Evolutionary conservation across 768 basidiomycete species (phyloP).

Genomic region (Russula compacta): DNA sequence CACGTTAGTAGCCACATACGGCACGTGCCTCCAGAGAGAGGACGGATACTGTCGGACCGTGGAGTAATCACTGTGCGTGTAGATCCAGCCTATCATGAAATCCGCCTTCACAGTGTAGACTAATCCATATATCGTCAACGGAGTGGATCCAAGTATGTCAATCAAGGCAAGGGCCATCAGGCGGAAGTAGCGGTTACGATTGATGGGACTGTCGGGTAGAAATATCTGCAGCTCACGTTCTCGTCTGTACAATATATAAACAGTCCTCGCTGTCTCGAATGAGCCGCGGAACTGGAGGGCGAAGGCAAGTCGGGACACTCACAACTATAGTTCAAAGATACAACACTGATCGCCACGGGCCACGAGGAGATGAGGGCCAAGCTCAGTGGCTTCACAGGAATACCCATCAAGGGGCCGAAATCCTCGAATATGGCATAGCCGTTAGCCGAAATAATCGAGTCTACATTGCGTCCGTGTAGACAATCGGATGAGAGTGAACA

Average conservation of each 20-base stretch:
- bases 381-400: slow-evolving; percentile 26
- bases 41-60: slow-evolving; percentile 32
- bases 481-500: background rate
- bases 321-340: slow-evolving; percentile 33
- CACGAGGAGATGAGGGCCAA: slow-evolving; percentile 27
- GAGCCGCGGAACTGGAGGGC: background rate
- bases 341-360: slow-evolving; percentile 20
- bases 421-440: slow-evolving; percentile 25
- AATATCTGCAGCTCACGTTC: slow-evolving; percentile 23
- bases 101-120: background rate
- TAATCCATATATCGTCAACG: background rate
- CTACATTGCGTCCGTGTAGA: background rate
- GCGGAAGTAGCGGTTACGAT: slow-evolving; percentile 5
- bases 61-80: slow-evolving; percentile 42
- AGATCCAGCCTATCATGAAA: slow-evolving; percentile 34
- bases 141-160: background rate
- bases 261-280: slow-evolving; percentile 20
- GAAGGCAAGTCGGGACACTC: slow-evolving; percentile 6
- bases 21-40: slow-evolving; percentile 30
- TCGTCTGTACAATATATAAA: slow-evolving; percentile 24
- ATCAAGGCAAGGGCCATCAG: background rate
- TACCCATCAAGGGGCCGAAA: slow-evolving; percentile 36
- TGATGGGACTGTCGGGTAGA: slow-evolving; percentile 28
- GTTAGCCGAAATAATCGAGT: too few species aligned
- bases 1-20: accelerated